Base-by-base conservation (phyloP, 768 basidiomycete species). In the Steccherinum ochraceum region DNA sequence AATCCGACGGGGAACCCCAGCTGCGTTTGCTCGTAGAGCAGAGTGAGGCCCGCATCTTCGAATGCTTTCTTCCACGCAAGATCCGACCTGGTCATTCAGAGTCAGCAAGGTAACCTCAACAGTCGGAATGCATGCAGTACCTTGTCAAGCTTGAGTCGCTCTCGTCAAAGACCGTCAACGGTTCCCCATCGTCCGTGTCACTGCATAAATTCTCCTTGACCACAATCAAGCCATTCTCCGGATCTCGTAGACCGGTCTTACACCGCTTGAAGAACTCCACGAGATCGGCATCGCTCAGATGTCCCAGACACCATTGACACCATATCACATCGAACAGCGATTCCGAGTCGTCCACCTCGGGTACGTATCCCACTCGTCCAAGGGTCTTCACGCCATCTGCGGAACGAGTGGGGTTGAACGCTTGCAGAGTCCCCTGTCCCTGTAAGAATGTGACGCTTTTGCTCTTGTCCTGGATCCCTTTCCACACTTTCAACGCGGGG, bases 281-380 rank as follows among this genome's bases (percentile, higher is more conserved):
- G 20, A 97, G 78, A 63, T 95, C 89, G 5, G 64, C 61, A 63
- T 94, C 83, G 49, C 74, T 79, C 52, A 96, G 74, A 70, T 94
- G 89, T 2, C 91, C 89, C 13, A 97, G 76, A 70, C 94, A 95
- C 95, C 95, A 98, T 66, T 99, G 95, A 60, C 90, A 91, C 94
- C 91, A 93, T 51, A 95, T 78, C 48, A 93, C 79, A 67, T 99
- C 95, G 67, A 93, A 97, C 1, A 79, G 79, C 41, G 73, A 69
- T 18, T 73, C 66, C n/a, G 71, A 63, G 35, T 62, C 61, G 23
- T 71, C 71, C 21, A 69, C 67, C 5, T 61, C 58, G 0, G 76
- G 72, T n/a, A 68, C 68, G 62, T 78, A 80, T 2, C 90, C 90
- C 4, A 92, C 70, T 12, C 86, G 80, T 46, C 82, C 86, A 23